A percentile compares a stretch with the other conserved stretches of the same genome.
Evolutionary conservation across 2,329 filamentous ascomycete genomes (phyloP).

Genomic region (Calonectria hongkongensis): DNA sequence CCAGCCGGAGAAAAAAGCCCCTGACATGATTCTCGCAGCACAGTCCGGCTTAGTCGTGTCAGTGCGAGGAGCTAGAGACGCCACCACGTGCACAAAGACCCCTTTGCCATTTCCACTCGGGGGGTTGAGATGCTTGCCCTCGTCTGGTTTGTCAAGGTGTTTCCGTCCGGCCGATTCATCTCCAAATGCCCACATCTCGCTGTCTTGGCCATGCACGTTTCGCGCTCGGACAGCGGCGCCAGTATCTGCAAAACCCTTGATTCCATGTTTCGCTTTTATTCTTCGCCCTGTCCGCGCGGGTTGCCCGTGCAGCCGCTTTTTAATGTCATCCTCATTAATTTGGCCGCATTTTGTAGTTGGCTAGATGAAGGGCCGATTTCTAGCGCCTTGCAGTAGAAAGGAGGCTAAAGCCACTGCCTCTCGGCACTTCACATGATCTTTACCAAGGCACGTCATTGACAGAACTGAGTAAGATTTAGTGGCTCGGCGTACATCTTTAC

Average conservation of each 20-base stretch:
- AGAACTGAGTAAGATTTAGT: not conserved
- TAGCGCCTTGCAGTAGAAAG: not conserved
- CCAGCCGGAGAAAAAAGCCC: not conserved
- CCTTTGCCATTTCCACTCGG: conserved; percentile 9
- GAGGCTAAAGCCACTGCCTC: not conserved
- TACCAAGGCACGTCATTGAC: not conserved
- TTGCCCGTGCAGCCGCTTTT: not conserved
- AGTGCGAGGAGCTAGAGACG: not conserved
- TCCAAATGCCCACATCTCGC: not conserved
- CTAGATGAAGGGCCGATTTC: conserved; percentile 16
- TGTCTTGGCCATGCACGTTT: not conserved
- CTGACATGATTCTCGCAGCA: conserved; percentile 2
- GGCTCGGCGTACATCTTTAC: not conserved
- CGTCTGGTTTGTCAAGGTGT: not conserved
- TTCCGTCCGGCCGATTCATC: conserved; percentile 15
- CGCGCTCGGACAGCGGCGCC: not conserved
- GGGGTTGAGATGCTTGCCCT: not conserved
- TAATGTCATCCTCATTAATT: not conserved
- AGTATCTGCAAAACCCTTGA: no score
- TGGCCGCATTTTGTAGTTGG: not conserved
- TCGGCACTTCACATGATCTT: not conserved
- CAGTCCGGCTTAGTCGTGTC: not conserved
- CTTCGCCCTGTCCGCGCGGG: not conserved
- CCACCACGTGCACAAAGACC: conserved; percentile 11
- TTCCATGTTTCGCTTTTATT: not conserved